Conservation (phyloP, 139 green algal species). For the Desmodesmus armatus region DNA sequence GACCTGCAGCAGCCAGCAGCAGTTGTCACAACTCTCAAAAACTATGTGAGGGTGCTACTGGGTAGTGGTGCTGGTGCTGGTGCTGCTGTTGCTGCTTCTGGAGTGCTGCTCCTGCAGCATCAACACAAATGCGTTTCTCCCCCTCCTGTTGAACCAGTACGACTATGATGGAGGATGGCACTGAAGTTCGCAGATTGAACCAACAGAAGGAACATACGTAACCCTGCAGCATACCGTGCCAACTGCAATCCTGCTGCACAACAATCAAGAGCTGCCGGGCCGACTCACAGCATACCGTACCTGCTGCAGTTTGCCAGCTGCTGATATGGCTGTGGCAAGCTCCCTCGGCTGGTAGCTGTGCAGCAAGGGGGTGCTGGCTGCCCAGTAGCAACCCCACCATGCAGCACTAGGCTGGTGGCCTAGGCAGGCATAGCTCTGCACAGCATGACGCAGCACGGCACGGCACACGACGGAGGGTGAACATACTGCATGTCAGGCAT, state of each 20-base stretch:
- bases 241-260: too few relatives aligned
- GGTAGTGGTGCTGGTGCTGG: neutral
- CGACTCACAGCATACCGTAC: too few relatives aligned
- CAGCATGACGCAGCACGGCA: neutral
- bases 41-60: too few relatives aligned
- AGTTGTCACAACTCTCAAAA: too few relatives aligned
- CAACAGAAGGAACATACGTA: too few relatives aligned
- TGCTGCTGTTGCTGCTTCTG: neutral
- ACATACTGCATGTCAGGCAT: too few relatives aligned
- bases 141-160: too few relatives aligned
- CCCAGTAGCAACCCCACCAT: constrained; percentile 17
- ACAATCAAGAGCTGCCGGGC: too few relatives aligned
- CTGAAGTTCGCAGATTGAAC: too few relatives aligned
- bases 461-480: too few relatives aligned
- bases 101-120: neutral
- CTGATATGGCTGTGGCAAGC: constrained; percentile 20
- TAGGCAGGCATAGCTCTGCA: constrained; percentile 16
- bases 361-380: neutral
- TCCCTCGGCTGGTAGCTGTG: neutral
- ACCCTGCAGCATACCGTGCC: too few relatives aligned
- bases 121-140: neutral
- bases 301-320: constrained; percentile 38
- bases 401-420: neutral
- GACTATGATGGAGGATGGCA: constrained; percentile 20
- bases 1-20: too few relatives aligned